Conservation (phyloP, 2,329 filamentous ascomycete species). For the Trichoderma asperellum region DNA sequence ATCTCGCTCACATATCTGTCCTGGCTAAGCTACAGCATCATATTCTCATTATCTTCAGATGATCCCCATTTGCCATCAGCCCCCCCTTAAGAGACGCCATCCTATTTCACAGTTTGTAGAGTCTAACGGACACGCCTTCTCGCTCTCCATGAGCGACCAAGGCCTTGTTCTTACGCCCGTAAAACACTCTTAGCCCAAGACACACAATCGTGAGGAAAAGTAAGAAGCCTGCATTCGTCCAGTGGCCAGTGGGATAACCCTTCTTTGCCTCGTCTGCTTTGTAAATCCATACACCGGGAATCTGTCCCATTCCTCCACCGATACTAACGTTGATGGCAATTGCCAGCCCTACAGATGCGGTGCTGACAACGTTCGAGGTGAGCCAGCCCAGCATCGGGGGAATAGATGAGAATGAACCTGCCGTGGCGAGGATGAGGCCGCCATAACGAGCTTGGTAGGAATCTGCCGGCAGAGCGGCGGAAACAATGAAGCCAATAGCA, state of each 20-base stretch:
- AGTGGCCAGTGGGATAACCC: slow-evolving; percentile 73
- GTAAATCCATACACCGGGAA: slow-evolving; percentile 75
- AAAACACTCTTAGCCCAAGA: slow-evolving; percentile 59
- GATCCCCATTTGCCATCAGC: neutral
- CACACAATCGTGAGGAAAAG: slow-evolving; percentile 62
- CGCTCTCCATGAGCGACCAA: slow-evolving; percentile 40
- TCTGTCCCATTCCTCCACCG: slow-evolving; percentile 69
- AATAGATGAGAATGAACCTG: slow-evolving; percentile 69
- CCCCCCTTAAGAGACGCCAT: no score
- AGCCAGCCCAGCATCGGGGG: slow-evolving; percentile 73
- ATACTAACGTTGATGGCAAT: slow-evolving; percentile 72
- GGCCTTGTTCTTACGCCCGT: slow-evolving; percentile 52
- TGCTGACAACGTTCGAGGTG: slow-evolving; percentile 68
- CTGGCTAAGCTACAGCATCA: neutral
- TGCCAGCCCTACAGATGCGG: slow-evolving; percentile 67
- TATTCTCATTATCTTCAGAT: no score
- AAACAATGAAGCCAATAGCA: slow-evolving; percentile 59
- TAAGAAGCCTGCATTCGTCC: slow-evolving; percentile 64
- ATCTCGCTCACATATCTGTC: neutral
- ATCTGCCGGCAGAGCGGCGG: slow-evolving; percentile 63
- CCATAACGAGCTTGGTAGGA: slow-evolving; percentile 67
- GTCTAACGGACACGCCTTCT: slow-evolving; percentile 42
- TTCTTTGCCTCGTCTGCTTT: slow-evolving; percentile 61
- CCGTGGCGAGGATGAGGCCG: slow-evolving; percentile 68
- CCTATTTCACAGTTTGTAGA: slow-evolving; percentile 46